Percentiles rank a stretch among this genome's conserved stretches.
Evolutionary conservation across 1,139 yeast species (phyloP).

Genomic region (Williopsis jadinii): DNA sequence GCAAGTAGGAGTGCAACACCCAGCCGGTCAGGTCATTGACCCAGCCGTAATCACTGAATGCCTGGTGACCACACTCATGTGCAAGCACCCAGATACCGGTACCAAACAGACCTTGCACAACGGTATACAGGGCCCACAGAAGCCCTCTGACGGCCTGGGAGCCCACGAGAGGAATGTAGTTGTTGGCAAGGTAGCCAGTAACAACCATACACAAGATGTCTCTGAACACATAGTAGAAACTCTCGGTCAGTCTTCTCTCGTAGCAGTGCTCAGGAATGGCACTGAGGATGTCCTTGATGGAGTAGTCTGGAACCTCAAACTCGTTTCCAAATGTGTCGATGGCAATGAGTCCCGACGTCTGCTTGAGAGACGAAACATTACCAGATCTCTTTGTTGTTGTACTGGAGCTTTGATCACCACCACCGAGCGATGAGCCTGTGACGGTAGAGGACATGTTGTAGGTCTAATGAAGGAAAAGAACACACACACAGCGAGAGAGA

Average conservation of each 20-base stretch:
- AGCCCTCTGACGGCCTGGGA: slow-evolving; percentile 30
- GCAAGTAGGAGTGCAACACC: slow-evolving; percentile 49
- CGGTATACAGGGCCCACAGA: slow-evolving; percentile 38
- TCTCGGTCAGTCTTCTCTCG: slow-evolving; percentile 42
- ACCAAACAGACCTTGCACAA: slow-evolving; percentile 35
- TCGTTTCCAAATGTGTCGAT: slow-evolving; percentile 49
- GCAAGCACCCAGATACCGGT: slow-evolving; percentile 60
- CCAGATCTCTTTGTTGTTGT: slow-evolving; percentile 12
- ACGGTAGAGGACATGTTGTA: too few species aligned
- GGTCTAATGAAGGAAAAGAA: too few species aligned
- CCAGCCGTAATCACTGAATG: slow-evolving; percentile 48
- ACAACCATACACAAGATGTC: slow-evolving; percentile 41
- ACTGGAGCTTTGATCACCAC: background rate
- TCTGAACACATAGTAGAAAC: slow-evolving; percentile 51
- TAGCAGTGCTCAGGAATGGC: slow-evolving; percentile 61
- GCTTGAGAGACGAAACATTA: slow-evolving; percentile 17
- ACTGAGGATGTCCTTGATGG: slow-evolving; percentile 52
- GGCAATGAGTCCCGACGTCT: slow-evolving; percentile 24
- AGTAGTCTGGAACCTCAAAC: slow-evolving; percentile 54
- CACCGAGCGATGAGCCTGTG: too few species aligned
- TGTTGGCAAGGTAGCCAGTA: slow-evolving; percentile 37
- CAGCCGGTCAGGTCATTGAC: slow-evolving; percentile 55
- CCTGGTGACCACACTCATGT: slow-evolving; percentile 63
- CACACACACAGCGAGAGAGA: too few species aligned
- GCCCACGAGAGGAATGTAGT: slow-evolving; percentile 38